phyloP scores from a whole-genome alignment of 352 stramenopile species.

The Globisporangium carolinianum region DNA sequence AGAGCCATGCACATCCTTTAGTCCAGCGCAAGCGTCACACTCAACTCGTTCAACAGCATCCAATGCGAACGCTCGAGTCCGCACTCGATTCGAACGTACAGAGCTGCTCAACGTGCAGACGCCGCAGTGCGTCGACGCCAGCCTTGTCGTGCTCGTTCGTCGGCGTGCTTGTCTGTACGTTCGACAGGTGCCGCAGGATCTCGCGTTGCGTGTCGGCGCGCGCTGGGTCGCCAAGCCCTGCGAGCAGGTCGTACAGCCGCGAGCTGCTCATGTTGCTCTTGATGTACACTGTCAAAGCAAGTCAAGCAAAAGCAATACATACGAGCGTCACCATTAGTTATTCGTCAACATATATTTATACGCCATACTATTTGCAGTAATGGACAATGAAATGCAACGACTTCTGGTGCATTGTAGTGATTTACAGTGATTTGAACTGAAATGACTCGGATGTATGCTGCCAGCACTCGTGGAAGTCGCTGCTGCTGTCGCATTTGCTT shows the following conservation, averaged over 20 bases:
- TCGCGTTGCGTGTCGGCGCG: slow-evolving; percentile 28
- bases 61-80: too few species aligned
- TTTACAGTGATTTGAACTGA: too few species aligned
- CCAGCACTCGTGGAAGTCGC: too few species aligned
- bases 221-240: slow-evolving; percentile 11
- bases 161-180: background rate
- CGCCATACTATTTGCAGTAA: too few species aligned
- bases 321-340: too few species aligned
- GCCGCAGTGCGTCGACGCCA: slow-evolving; percentile 27
- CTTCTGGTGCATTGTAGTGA: too few species aligned
- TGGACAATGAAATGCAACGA: too few species aligned
- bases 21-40: background rate
- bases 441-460: too few species aligned
- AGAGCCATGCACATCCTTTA: background rate
- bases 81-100: slow-evolving; percentile 18
- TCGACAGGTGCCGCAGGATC: slow-evolving; percentile 30
- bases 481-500: too few species aligned
- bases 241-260: slow-evolving; percentile 24
- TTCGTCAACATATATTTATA: too few species aligned
- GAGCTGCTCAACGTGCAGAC: slow-evolving; percentile 35
- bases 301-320: background rate
- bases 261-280: background rate
- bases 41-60: too few species aligned
- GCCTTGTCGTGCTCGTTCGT: slow-evolving; percentile 13
- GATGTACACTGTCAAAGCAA: background rate